Evolutionary conservation across 805 yeast genomes (phyloP), one percentile per base, ranked within the genome.

Genomic region (Lipomyces starkeyi): DNA sequence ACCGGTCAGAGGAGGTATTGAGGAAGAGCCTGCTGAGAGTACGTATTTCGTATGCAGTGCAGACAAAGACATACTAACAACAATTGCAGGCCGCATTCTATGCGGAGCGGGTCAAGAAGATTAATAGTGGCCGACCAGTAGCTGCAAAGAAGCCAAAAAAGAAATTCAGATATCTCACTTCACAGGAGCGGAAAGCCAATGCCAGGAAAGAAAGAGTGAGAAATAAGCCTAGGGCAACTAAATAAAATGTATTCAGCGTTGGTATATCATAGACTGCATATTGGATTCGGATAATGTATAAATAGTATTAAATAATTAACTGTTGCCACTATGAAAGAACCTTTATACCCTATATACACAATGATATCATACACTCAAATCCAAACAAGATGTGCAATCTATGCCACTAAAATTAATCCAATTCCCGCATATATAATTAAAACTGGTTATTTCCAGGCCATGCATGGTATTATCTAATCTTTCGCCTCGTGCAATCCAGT

Each of bases 91-190:
- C 94, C 74, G 98, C 97, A 0, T 85, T 71, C 77, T 86, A 71
- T 79, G 89, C 71, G 87, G 91, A 20, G 84, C 83, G 72, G 9
- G 69, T 68, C 53, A 63, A 71, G 78, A 83, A 55, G 84, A 86
- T 72, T 79, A 82, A 35, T 25, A 53, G 49, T 20, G 68, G 75
- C 66, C 22, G 65, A 64, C 34, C 73, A 49, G 71, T 74, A 11
- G 72, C 74, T 58, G 72, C 73, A 32, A 74, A 74, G 70, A 71
- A 71, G 68, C 85, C 83, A 79, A 89, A 89, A 84, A 89, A 87
- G 84, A 93, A 93, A 84, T 93, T 93, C 76, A 87, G 97, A 80
- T 94, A 93, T 74, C 83, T 93, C 78, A 86, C 95, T 61, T 91
- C 92, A 78, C 80, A 83, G 34, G 97, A 93, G 79, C 86, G 98